phyloP scores from a whole-genome alignment of 495 filamentous ascomycete genomes.

The Hyaloscypha finlandica region DNA sequence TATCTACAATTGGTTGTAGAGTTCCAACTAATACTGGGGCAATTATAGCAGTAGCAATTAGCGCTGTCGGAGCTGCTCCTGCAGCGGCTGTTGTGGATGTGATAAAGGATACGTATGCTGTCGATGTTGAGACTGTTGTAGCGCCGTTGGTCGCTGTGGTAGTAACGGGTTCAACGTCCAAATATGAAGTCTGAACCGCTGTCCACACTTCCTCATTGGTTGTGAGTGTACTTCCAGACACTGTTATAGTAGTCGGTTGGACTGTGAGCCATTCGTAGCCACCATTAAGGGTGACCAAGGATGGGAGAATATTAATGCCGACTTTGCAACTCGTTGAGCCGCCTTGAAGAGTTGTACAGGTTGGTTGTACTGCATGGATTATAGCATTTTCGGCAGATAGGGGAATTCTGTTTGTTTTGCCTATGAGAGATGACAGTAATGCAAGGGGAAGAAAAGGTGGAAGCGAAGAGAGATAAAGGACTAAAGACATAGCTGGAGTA shows the following conservation, averaged over 20 bases:
- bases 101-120: too few relatives aligned
- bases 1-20: too few relatives aligned
- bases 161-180: too few relatives aligned
- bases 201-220: conserved; percentile 15
- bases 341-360: conserved; percentile 18
- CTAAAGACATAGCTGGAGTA: conserved; percentile 13
- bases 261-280: conserved; percentile 21
- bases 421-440: conserved; percentile 10
- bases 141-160: too few relatives aligned
- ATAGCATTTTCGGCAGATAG: conserved; percentile 11
- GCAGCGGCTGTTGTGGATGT: too few relatives aligned
- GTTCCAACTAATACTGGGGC: too few relatives aligned
- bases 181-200: not conserved
- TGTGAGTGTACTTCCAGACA: conserved; percentile 19
- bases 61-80: too few relatives aligned
- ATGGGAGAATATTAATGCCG: conserved; percentile 17
- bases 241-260: conserved; percentile 18
- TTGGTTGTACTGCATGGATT: conserved; percentile 15
- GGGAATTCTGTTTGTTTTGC: conserved; percentile 14
- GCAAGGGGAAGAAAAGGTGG: conserved; percentile 7
- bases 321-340: conserved; percentile 18
- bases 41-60: too few relatives aligned
- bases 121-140: too few relatives aligned
- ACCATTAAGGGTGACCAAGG: conserved; percentile 17
- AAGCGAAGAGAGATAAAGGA: conserved; percentile 7